Evolutionary conservation across 805 yeast genomes (phyloP), one percentile per base, ranked within the genome.

Genomic region (Ogataea paradorogensis): DNA sequence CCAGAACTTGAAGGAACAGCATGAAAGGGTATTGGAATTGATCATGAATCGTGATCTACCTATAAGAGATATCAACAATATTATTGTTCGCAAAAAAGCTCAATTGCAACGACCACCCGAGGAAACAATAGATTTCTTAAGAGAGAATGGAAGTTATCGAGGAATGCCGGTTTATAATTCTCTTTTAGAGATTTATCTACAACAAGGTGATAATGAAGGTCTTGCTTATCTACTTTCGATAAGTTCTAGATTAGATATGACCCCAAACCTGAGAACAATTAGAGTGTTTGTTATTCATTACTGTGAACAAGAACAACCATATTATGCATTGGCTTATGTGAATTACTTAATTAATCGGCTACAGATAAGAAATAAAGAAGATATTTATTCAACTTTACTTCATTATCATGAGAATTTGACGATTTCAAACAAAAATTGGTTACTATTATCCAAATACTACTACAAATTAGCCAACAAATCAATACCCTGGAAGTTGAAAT

Each of bases 1-100:
- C 22, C 20, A 15, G n/a, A 30, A 40, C 32, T 33, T 45, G 13
- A 28, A 33, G 6, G n/a, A 8, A 5, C 27, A 29, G 6, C 35
- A 45, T 18, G 29, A 26, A n/a, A 15, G 22, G 1, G 15, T 47
- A 9, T 31, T 49, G n/a, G 38, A 40, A 7, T 25, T 33, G 10
- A 27, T 45, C 36, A 20, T 38, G 3, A 31, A 30, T 6, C 24
- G 30, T 9, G 11, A 31, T 2, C 9, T 46, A 3, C 44, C 48
- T 2, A 24, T 50, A 13, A 13, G 3, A 2, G 28, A 26, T 4
- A 40, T 48, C 7, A 38, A 41, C 29, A 27, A 27, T 15, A 18
- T 22, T 2, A 48, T 50, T 14, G 45, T 44, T 11, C 16, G 22
- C 6, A 36, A 43, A 13, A 46, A 43, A 27, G 30, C 15, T 15